Percentiles rank a stretch among this genome's conserved stretches.
Evolutionary conservation across 164 flowering plant species (phyloP).

Genomic region (Vitis riparia): DNA sequence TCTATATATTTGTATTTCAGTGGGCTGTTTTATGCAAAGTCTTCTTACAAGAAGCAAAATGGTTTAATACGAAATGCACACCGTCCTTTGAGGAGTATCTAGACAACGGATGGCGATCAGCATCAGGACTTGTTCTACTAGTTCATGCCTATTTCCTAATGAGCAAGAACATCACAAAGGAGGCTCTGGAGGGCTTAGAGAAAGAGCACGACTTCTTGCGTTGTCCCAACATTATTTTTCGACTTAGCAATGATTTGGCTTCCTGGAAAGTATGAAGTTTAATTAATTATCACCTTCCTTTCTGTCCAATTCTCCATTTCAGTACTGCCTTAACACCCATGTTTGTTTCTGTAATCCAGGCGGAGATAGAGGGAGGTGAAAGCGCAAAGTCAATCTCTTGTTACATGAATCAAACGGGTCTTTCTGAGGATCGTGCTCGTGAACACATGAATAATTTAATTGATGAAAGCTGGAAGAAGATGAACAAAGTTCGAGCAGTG

Average conservation of each 20-base stretch:
- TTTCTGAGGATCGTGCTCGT: slow-evolving; percentile 28
- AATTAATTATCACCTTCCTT: no score
- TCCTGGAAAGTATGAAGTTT: slow-evolving; percentile 32
- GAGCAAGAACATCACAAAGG: not conserved
- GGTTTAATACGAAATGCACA: slow-evolving; percentile 27
- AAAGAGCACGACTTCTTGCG: slow-evolving; percentile 18
- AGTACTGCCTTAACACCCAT: no score
- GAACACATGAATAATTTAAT: slow-evolving; percentile 23
- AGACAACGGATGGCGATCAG: slow-evolving; percentile 39
- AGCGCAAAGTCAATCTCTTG: slow-evolving; percentile 29
- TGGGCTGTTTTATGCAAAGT: slow-evolving; percentile 49
- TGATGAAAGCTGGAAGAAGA: slow-evolving; percentile 32
- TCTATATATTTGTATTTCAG: slow-evolving; percentile 14
- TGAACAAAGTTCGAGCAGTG: slow-evolving; percentile 16
- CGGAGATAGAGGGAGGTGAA: slow-evolving; percentile 38
- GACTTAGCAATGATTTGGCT: slow-evolving; percentile 38
- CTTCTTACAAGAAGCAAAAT: slow-evolving; percentile 43
- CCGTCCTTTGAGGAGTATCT: slow-evolving; percentile 49
- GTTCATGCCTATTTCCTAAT: slow-evolving; percentile 29
- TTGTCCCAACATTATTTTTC: slow-evolving; percentile 33
- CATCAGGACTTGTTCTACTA: slow-evolving; percentile 20
- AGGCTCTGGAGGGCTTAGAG: slow-evolving; percentile 15
- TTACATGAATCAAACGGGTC: slow-evolving; percentile 29
- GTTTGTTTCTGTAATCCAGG: slow-evolving; percentile 13
- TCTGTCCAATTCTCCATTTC: no score